These are phyloP conservation scores for Metschnikowia baotianmanensis DNA, from an alignment of 805 yeast species.

Conservation along the genomic window DNA sequence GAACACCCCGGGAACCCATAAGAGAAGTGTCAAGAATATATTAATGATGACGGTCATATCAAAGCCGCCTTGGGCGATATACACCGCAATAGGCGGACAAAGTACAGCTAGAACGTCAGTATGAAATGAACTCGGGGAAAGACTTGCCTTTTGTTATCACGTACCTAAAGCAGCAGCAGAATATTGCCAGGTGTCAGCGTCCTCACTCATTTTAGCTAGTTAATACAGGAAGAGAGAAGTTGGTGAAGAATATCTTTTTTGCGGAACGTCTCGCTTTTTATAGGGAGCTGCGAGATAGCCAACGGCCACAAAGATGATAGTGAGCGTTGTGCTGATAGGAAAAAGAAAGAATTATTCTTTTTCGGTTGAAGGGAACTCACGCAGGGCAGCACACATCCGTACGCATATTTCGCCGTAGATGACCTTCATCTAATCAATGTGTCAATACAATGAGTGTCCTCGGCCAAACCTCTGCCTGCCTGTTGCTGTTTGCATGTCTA, in stretches of 20 bases:
- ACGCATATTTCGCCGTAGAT: too few relatives aligned
- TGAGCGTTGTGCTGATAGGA: not conserved
- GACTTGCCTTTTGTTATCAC: not conserved
- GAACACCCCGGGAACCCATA: conserved; percentile 12
- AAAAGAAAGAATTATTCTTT: not conserved
- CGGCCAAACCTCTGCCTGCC: too few relatives aligned
- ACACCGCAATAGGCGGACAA: conserved; percentile 9
- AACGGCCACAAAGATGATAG: conserved; percentile 6
- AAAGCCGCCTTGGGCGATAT: conserved; percentile 6
- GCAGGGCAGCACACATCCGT: too few relatives aligned
- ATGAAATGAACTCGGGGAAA: not conserved
- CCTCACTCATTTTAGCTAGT: conserved; percentile 12
- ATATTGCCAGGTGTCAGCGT: conserved; percentile 7
- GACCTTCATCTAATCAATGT: too few relatives aligned
- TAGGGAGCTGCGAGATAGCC: conserved; percentile 4
- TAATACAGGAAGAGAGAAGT: conserved; percentile 5
- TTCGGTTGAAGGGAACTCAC: too few relatives aligned
- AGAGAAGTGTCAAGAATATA: conserved; percentile 9
- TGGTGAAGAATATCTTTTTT: not conserved
- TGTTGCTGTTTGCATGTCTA: too few relatives aligned
- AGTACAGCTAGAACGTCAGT: conserved; percentile 6
- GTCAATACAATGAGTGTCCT: too few relatives aligned
- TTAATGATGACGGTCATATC: conserved; percentile 3
- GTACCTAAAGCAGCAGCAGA: conserved; percentile 9
- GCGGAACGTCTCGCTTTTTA: conserved; percentile 4